A percentile compares a stretch with the other conserved stretches of the same genome.
Conservation (phyloP, 177 flowering plant genomes). For the Vitis hybrid region DNA sequence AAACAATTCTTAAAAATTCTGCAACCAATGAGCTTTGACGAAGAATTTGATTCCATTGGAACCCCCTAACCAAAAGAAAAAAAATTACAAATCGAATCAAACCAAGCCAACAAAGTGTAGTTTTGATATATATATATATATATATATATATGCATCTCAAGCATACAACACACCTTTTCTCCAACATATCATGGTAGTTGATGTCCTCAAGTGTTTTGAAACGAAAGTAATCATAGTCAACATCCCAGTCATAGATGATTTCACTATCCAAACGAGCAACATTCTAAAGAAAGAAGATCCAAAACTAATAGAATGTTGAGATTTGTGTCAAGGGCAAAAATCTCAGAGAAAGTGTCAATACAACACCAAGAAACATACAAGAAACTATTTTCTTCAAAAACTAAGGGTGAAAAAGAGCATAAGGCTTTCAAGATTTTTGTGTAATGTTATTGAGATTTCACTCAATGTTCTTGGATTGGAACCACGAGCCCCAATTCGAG, state of each 20-base stretch:
- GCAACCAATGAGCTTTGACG: conserved; percentile 93
- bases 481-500: too few relatives aligned
- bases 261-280: conserved; percentile 93
- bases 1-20: conserved; percentile 67
- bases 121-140: neutral
- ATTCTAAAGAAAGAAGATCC: conserved; percentile 58
- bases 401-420: too few relatives aligned
- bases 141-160: neutral
- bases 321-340: too few relatives aligned
- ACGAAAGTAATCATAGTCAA: conserved; percentile 97
- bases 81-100: neutral
- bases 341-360: too few relatives aligned
- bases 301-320: neutral
- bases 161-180: conserved; percentile 59
- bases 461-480: too few relatives aligned
- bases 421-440: too few relatives aligned
- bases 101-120: neutral
- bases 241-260: conserved; percentile 94
- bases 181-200: conserved; percentile 94
- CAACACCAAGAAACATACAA: too few relatives aligned
- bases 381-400: too few relatives aligned
- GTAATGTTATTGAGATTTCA: too few relatives aligned
- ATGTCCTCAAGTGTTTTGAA: conserved; percentile 97
- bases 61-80: conserved; percentile 49
- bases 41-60: conserved; percentile 77